phyloP scores from a whole-genome alignment of 2,329 filamentous ascomycete genomes.

The Escovopsis weberi region DNA sequence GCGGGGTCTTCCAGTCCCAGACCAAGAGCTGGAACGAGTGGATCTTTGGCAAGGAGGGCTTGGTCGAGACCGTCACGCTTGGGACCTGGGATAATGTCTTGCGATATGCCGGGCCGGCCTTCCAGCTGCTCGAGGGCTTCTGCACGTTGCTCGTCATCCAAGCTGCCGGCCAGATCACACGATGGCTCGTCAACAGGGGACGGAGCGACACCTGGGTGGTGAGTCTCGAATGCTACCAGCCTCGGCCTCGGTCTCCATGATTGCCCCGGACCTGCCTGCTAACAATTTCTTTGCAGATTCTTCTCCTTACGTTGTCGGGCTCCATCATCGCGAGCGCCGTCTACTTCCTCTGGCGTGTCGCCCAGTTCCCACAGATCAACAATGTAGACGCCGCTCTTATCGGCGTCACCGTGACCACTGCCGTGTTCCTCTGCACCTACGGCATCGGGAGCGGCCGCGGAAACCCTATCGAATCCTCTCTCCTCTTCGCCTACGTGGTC shows the following conservation, averaged over 20 bases:
- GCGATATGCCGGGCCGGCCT: conserved; percentile 82
- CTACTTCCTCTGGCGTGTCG: conserved; percentile 93
- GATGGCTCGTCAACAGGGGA: conserved; percentile 87
- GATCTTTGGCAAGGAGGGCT: conserved; percentile 74
- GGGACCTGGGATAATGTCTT: conserved; percentile 81
- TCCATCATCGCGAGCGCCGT: conserved; percentile 86
- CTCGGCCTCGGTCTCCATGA: not conserved
- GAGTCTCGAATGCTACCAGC: conserved; percentile 28
- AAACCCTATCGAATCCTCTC: conserved; percentile 86
- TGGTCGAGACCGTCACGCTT: conserved; percentile 67
- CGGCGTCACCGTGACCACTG: conserved; percentile 81
- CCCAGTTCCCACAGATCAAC: conserved; percentile 82
- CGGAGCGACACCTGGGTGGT: conserved; percentile 96
- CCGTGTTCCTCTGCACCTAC: conserved; percentile 83
- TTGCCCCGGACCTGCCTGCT: too few relatives aligned
- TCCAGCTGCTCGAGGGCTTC: conserved; percentile 91
- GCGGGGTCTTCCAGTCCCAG: conserved; percentile 45
- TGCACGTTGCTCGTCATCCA: conserved; percentile 94
- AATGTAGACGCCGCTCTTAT: conserved; percentile 89
- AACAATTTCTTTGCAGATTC: conserved; percentile 46
- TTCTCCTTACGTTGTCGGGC: conserved; percentile 72
- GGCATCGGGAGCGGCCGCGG: conserved; percentile 88
- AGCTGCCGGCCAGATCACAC: conserved; percentile 81
- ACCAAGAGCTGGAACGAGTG: conserved; percentile 62
- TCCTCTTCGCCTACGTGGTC: conserved; percentile 95